Base-by-base conservation (phyloP, 2,329 filamentous ascomycete species). In the Didymella exigua region DNA sequence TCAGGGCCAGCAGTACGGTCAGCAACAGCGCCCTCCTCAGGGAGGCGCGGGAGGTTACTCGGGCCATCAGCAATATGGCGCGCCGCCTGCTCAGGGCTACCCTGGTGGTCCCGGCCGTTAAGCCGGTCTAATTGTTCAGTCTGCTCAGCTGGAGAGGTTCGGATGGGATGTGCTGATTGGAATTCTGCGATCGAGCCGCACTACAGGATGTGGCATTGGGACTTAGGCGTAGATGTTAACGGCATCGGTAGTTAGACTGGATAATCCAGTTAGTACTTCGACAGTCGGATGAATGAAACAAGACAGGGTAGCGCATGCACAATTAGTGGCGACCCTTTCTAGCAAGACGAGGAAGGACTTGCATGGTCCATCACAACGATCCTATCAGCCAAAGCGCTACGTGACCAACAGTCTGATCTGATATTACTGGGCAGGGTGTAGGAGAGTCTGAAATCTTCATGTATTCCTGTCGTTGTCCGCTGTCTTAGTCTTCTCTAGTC, bases 11-110 rank as follows among this genome's bases (percentile, higher is more conserved):
- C n/a, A 58, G 62, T 63, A 65, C 10, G 59, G 59, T 26, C 64
- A 66, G 56, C 59, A 61, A 49, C 60, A 61, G 47, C 59, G 62
- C 43, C 62, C 61, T 14, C 62, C 61, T 2, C 62, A 65, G 44
- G 62, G 62, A 14, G 58, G 49, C 9, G 62, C 63, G 9, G 60
- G 62, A 11, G 65, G 64, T 14, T 66, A 67, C 10, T 62, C 64
- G 11, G 62, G 63, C 9, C 62, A 66, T 44, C 65, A 66, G 58
- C 60, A 65, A 46, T 63, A 63, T 24, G 62, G 63, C 11, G 51
- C 54, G 13, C 56, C 59, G 11, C 57, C 60, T 6, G 63, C 63
- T n/a, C 60, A 55, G 18, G 64, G 63, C 26, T 56, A 56, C 34
- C 52, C 52, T 27, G 52, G 52, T 19, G 52, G 52, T 18, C 52